Evolutionary conservation across 164 flowering plant species (phyloP).

Genomic region (Amborella trichopoda): DNA sequence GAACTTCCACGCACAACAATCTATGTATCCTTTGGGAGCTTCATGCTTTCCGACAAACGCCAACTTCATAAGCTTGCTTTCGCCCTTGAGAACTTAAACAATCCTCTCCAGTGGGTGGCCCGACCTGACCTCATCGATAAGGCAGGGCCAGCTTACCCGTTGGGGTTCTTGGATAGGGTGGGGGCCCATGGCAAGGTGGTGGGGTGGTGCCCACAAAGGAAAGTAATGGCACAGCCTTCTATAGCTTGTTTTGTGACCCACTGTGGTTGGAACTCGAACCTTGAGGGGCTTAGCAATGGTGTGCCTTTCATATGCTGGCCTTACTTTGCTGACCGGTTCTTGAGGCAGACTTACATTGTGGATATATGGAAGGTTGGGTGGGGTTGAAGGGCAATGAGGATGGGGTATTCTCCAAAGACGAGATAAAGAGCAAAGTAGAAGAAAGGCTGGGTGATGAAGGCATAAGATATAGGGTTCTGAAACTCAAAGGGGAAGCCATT

Average conservation of each 20-base stretch:
- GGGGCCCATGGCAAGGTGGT: conserved; percentile 5
- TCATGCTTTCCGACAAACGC: conserved; percentile 4
- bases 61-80: conserved; percentile 27
- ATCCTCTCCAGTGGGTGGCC: conserved; percentile 29
- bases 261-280: conserved; percentile 23
- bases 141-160: conserved; percentile 1
- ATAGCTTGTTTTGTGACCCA: conserved; percentile 14
- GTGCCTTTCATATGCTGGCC: conserved; percentile 20
- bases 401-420: conserved; percentile 8
- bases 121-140: conserved; percentile 10
- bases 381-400: conserved; percentile 4
- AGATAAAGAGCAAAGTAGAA: conserved; percentile 7
- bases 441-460: conserved; percentile 4
- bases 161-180: conserved; percentile 10
- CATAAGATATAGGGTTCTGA: conserved; percentile 14
- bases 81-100: conserved; percentile 12
- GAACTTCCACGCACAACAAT: conserved; percentile 17
- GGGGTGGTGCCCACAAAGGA: conserved; percentile 16
- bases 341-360: conserved; percentile 5
- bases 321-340: conserved; percentile 13
- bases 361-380: conserved; percentile 17
- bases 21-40: conserved; percentile 30
- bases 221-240: conserved; percentile 19
- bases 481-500: conserved; percentile 16
- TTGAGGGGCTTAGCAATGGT: conserved; percentile 11